Conservation (phyloP, 1,284 basidiomycete genomes). For the Agroathelia rolfsii region DNA sequence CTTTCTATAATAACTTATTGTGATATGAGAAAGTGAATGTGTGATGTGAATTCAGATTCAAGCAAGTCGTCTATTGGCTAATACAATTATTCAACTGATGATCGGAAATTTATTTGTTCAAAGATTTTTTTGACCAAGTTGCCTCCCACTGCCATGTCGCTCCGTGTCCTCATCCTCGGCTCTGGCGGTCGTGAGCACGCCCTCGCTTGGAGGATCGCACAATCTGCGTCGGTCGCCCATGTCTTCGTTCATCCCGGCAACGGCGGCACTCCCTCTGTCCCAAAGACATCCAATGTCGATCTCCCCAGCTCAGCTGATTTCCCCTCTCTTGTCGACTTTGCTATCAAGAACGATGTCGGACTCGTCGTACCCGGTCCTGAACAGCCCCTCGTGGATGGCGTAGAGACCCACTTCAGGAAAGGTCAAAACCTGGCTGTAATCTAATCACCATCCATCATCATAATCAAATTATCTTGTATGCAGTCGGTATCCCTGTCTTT, state of each 20-base stretch:
- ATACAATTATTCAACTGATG: not conserved
- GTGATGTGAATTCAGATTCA: not conserved
- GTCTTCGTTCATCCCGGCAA: constrained; percentile 92
- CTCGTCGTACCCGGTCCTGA: constrained; percentile 94
- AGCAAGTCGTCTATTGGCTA: not conserved
- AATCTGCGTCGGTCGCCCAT: constrained; percentile 71
- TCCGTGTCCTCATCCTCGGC: constrained; percentile 79
- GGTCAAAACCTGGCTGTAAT: constrained; percentile 54
- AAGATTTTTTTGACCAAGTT: too few species aligned
- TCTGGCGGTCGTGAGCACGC: constrained; percentile 95
- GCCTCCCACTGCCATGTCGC: constrained; percentile 26
- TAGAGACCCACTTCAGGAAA: constrained; percentile 83
- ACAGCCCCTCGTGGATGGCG: constrained; percentile 95
- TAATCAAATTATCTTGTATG: constrained; percentile 11
- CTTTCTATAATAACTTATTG: too few species aligned
- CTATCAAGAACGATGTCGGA: constrained; percentile 61
- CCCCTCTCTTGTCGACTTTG: constrained; percentile 58
- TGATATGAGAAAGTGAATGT: too few species aligned
- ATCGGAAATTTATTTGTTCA: constrained; percentile 4
- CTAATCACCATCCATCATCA: constrained; percentile 7
- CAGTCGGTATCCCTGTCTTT: constrained; percentile 93
- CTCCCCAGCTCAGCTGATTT: constrained; percentile 55
- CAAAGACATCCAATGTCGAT: constrained; percentile 68
- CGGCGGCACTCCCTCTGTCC: constrained; percentile 70
- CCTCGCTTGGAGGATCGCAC: constrained; percentile 82